Percentiles rank a stretch among this genome's conserved stretches.
Conservation (phyloP, 2,329 filamentous ascomycete species). For the Fusarium sp. region DNA sequence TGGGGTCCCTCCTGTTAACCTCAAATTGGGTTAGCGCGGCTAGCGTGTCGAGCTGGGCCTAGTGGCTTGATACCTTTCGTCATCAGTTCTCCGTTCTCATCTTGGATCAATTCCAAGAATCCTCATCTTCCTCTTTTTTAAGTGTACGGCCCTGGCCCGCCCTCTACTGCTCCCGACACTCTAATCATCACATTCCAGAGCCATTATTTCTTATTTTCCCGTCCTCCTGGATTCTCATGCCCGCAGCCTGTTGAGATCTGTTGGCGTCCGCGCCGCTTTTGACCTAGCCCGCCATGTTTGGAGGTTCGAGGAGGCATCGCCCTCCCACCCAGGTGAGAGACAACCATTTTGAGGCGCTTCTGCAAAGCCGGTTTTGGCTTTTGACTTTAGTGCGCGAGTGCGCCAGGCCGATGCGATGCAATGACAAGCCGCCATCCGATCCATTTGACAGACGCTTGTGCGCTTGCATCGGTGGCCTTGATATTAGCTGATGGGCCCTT, state of each 20-base stretch:
- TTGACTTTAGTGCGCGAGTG: slow-evolving; percentile 35
- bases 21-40: slow-evolving; percentile 24
- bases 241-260: slow-evolving; percentile 25
- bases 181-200: slow-evolving; percentile 24
- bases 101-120: slow-evolving; percentile 24
- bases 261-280: slow-evolving; percentile 38
- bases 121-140: slow-evolving; percentile 22
- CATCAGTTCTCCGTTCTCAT: slow-evolving; percentile 37
- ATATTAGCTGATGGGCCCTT: neutral
- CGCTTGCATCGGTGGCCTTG: slow-evolving; percentile 6
- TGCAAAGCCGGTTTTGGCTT: slow-evolving; percentile 39
- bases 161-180: slow-evolving; percentile 15
- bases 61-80: slow-evolving; percentile 44
- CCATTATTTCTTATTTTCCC: slow-evolving; percentile 8
- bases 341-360: slow-evolving; percentile 24
- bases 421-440: slow-evolving; percentile 3
- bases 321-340: slow-evolving; percentile 62
- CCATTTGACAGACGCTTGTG: slow-evolving; percentile 6
- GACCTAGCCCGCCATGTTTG: slow-evolving; percentile 58
- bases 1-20: slow-evolving; percentile 26
- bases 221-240: slow-evolving; percentile 35
- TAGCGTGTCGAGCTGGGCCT: slow-evolving; percentile 2
- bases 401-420: slow-evolving; percentile 5
- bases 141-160: slow-evolving; percentile 10
- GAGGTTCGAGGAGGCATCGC: slow-evolving; percentile 61